Base-by-base conservation (phyloP, 352 stramenopile species). In the Pythium coloratum region DNA sequence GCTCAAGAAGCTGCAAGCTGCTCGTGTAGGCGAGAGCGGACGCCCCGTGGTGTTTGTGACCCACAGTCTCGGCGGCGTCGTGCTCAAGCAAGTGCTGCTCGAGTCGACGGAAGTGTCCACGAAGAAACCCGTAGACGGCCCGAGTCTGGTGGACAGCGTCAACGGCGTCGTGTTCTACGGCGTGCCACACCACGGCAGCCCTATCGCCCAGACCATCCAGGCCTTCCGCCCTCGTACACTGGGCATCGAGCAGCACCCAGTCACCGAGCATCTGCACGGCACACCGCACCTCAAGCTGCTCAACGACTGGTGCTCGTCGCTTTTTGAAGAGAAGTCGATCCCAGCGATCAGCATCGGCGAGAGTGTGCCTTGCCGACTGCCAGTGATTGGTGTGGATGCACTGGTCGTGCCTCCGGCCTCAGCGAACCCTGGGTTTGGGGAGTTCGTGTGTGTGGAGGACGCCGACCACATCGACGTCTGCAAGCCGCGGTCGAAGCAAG, bases 41-140 rank as follows among this genome's bases (percentile, higher is more conserved):
- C 83, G 85, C 8, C 87, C 87, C 0, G 84, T 95, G 8, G 76
- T 94, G 12, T 95, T 95, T 70, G 84, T 95, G 44, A 93, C 86
- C 6, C 87, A 95, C 64, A 92, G 82, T 65, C 80, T 95, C n/a
- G 87, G 87, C n/a, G 87, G 87, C 7, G 75, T 94, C 6, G 63
- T 95, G 34, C 63, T 95, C 10, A 95, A 95, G 66, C 84, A 95
- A 63, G 78, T 95, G 56, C 76, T 95, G 26, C 70, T 91, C 30
- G 77, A 91, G 47, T 81, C 81, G 1, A 55, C 72, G 1, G 64
- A 58, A 16, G 7, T 44, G 32, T 32, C 61, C 1, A 14, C n/a
- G 26, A 26, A 46, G 30, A 40, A 20, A 20, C 5, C 10, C 2
- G 13, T n/a, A 1, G 14, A n/a, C 14, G 54, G 34, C 3, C 18